These are phyloP conservation scores for Rhodotorula sp. DNA, from an alignment of 1,284 basidiomycete genomes.

Conservation along the genomic window DNA sequence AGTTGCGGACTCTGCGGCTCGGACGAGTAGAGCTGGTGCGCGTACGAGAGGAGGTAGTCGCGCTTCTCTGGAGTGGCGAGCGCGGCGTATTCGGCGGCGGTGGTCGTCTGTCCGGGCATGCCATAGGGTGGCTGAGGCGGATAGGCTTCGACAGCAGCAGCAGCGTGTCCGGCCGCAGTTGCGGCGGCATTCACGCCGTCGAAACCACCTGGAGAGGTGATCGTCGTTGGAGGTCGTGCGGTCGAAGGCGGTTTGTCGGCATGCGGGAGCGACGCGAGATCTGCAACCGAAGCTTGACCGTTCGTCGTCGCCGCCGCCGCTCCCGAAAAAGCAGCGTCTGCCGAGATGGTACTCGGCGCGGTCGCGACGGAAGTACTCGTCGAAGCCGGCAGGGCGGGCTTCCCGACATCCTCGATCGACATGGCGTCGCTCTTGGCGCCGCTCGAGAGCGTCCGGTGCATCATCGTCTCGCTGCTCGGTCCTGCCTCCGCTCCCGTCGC, in stretches of 20 bases:
- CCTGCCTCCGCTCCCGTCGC: too few species aligned
- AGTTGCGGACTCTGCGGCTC: conserved; percentile 39
- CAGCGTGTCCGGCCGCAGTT: not conserved
- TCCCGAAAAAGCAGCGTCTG: not conserved
- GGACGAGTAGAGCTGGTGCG: conserved; percentile 37
- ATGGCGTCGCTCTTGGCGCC: conserved; percentile 2
- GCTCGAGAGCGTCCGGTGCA: not conserved
- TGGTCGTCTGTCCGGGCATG: not conserved
- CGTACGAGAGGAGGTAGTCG: conserved; percentile 39
- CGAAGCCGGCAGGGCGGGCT: not conserved
- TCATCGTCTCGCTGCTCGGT: not conserved
- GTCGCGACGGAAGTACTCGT: not conserved
- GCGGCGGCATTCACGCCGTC: not conserved
- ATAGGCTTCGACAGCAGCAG: too few species aligned
- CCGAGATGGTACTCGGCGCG: not conserved
- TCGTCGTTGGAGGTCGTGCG: not conserved
- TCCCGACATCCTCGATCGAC: conserved; percentile 4
- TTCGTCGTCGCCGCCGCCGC: not conserved
- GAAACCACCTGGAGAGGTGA: not conserved
- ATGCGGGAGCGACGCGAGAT: conserved; percentile 1
- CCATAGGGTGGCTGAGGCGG: not conserved
- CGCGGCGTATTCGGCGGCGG: conserved; percentile 18
- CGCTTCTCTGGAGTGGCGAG: conserved; percentile 28
- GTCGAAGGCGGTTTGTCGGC: not conserved
- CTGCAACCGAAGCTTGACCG: conserved; percentile 4